These are phyloP conservation scores for Tetracentron sinense DNA, from an alignment of 164 flowering plant species.

Conservation along the genomic window DNA sequence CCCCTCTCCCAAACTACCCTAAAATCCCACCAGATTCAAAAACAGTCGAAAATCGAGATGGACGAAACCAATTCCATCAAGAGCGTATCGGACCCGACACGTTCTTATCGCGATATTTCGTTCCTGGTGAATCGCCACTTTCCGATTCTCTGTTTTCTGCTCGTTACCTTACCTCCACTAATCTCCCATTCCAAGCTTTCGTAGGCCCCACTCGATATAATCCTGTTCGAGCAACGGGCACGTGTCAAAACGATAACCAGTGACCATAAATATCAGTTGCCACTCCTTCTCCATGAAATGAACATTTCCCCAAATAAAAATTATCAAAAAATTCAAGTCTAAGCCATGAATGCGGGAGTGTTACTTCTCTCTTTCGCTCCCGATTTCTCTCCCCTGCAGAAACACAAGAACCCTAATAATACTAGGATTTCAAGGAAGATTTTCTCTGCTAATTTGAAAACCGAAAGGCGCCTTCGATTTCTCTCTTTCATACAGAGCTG, in stretches of 20 bases:
- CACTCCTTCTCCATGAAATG: neutral
- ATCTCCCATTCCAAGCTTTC: no score
- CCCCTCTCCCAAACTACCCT: no score
- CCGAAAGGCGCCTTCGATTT: constrained; percentile 9
- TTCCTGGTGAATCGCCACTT: no score
- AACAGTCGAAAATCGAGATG: no score
- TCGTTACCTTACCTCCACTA: no score
- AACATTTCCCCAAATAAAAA: constrained; percentile 1
- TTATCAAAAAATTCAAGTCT: constrained; percentile 2
- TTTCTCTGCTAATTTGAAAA: constrained; percentile 4
- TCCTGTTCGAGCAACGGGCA: constrained; percentile 17
- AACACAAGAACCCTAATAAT: constrained; percentile 7
- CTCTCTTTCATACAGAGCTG: constrained; percentile 3
- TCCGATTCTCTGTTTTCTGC: no score
- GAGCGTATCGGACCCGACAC: no score
- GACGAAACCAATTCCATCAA: no score
- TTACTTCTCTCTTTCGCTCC: constrained; percentile 34
- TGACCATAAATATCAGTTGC: constrained; percentile 22
- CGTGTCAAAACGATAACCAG: constrained; percentile 36
- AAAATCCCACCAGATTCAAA: no score
- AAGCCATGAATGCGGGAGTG: constrained; percentile 52
- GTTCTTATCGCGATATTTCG: no score
- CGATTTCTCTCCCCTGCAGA: constrained; percentile 9
- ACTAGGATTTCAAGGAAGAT: constrained; percentile 6
- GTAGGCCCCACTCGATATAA: no score